Evolutionary conservation across 176 grass and related monocot species (phyloP), one percentile per base, ranked within the genome.

Genomic region (Avena insularis): DNA sequence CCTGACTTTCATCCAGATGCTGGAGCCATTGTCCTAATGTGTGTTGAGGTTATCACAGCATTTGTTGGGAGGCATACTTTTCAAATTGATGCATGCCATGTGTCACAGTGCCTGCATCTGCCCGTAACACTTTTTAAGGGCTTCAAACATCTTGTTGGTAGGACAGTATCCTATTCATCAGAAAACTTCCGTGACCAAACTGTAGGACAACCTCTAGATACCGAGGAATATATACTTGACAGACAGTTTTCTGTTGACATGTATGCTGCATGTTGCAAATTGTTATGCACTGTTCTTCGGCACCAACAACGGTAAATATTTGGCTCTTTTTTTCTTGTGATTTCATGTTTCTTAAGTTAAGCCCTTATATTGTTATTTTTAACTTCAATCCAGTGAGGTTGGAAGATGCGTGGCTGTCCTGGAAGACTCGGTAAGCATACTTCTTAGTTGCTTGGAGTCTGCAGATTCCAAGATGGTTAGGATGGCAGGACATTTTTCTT

Each of bases 231-330:
- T 79, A 64, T 85, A 46, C 43, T 98, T 58, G 90, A 98, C 82
- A 88, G 88, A 63, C 90, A 90, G 58, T 92, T 91, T 87, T 94
- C 87, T 11, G 75, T 95, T 73, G 92, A 98, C 87, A 84, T 98
- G 36, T 98, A 94, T 88, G 88, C 90, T 86, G 89, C 93, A 92
- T 98, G 96, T 85, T 98, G 96, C 83, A 98, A 96, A 83, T 90
- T 98, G 65, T 72, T 98, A 83, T 95, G 89, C 47, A 84, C 90
- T 56, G 86, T 85, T 66, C 88, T 98, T 90, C 87, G 93, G 80
- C 96, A 98, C 70, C 91, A 86, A 58, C 87, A 86, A 84, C 63
- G 90, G 96, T 98, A 92, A 60, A 79, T 9, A 78, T 86, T 77
- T 83, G 49, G 51, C 9, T 6, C n/a, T 65, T 20, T 48, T 9